Percentiles rank a stretch among this genome's conserved stretches.
Evolutionary conservation across 129 eudicot genomes (phyloP).

Genomic region (Scalesia atractyloides): DNA sequence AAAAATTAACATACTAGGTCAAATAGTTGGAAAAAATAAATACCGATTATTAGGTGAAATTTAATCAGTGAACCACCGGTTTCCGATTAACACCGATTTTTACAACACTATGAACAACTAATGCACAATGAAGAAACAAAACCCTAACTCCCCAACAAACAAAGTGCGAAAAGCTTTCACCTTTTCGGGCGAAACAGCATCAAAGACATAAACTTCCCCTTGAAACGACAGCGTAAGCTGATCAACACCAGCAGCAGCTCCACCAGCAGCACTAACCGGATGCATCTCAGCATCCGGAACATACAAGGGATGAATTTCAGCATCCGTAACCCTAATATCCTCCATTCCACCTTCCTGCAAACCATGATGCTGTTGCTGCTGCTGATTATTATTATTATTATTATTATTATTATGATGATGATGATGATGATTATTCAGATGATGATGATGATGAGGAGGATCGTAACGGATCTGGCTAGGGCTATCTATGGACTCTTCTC

Average conservation of each 20-base stretch:
- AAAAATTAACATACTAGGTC: no score
- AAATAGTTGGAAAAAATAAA: no score
- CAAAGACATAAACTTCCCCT: slow-evolving; percentile 84
- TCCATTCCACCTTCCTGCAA: slow-evolving; percentile 45
- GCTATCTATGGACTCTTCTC: slow-evolving; percentile 55
- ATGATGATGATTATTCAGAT: no score
- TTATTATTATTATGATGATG: no score
- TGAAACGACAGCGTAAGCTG: slow-evolving; percentile 91
- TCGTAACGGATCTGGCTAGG: slow-evolving; percentile 66
- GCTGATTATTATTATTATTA: slow-evolving; percentile 37
- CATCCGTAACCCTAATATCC: slow-evolving; percentile 33
- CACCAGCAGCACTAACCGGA: slow-evolving; percentile 21
- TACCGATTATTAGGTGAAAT: no score
- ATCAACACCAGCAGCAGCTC: slow-evolving; percentile 47
- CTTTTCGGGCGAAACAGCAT: slow-evolving; percentile 87
- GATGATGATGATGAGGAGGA: slow-evolving; percentile 40
- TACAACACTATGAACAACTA: no score
- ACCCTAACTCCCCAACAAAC: neutral
- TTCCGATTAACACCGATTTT: no score
- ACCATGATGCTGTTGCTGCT: slow-evolving; percentile 42
- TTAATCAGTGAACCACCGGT: no score
- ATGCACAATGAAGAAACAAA: slow-evolving; percentile 5
- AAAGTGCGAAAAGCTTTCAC: slow-evolving; percentile 20
- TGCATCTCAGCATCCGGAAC: slow-evolving; percentile 43
- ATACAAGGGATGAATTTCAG: slow-evolving; percentile 39